Evolutionary conservation across 176 grass and related monocot species (phyloP), one percentile per base, ranked within the genome.

Genomic region (Ensete ventricosum): DNA sequence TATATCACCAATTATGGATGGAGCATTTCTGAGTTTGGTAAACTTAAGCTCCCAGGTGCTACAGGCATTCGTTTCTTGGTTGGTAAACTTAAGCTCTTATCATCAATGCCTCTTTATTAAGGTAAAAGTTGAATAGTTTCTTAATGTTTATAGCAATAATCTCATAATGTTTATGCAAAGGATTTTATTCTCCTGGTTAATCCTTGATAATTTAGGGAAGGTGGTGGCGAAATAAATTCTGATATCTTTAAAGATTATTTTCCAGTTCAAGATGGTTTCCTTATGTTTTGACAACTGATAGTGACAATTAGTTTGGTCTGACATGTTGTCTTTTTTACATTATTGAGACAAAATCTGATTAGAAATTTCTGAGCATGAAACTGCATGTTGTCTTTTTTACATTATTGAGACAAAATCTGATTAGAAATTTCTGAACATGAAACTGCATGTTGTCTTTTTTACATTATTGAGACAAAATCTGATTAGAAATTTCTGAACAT

Each of bases 221-320:
- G 88, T 64, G 94, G 94, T 24, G 94, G 94, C 67, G 90, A 93
- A 88, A 98, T 93, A 90, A 93, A 93, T 78, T 83, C 80, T 26
- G 90, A 98, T 59, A 88, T 98, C 50, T 85, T 98, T 76, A 43
- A 82, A 69, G 94, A 93, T 49, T 85, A 89, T 77, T 98, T 80
- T 91, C 90, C 71, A 98, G 90, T 90, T 93, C 55, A 82, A 27
- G 50, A 84, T 57, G 52, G 12, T 17, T 50, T 77, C 25, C 10
- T 0, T 14, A 57, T 64, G 14, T 43, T 24, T 77, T 66, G 21
- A 62, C 75, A 19, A 27, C 69, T 51, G 5, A 43, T 6, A 43
- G 34, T 43, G 34, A 43, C 34, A 43, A 43, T 49, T 17, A 29
- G 43, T 52, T 59, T 52, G 19, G 58, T 82, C 34, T 20, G 57